Base-by-base conservation (phyloP, 257 asterid species). In the Solanum peruvianum region DNA sequence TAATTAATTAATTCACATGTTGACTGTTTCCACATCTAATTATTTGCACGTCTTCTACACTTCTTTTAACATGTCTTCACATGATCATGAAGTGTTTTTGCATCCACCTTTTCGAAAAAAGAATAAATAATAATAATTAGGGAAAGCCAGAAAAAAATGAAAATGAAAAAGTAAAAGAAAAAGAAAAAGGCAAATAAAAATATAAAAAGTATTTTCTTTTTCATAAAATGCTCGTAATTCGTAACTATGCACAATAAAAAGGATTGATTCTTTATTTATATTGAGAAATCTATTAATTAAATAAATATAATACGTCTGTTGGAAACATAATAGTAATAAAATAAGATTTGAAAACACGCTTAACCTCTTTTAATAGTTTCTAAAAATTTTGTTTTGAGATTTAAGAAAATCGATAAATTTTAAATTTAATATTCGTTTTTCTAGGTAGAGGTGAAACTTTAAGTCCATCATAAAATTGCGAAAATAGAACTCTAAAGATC, bases 21-120 rank as follows among this genome's bases (percentile, higher is more conserved):
- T 87, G 86, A 72, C 70, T 86, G 52, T 16, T 49, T 67, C 67
- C 67, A 42, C 73, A 85, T 47, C 69, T 66, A 20, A 81, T 21
- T 78, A 80, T 29, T 87, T 39, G 67, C 41, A 75, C 56, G 42
- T 18, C 80, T 83, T 87, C 71, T 85, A 76, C 76, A 70, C 69
- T 47, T 37, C 60, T 11, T 76, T 27, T 86, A 52, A 47, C 75
- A 23, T 64, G 67, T 23, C 69, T 76, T 52, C 87, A 86, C 86
- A 86, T 80, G 87, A 16, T 56, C 70, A 80, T 67, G 25, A 85
- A 27, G 75, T 88, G 84, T 77, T 29, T 29, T 31, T 29, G 62
- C 69, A 70, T 85, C 12, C 31, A 49, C 2, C 69, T 81, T 81
- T 81, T 45, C 3, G 6, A 25, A 76, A n/a, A n/a, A 76, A 27